Evolutionary conservation across 2,329 filamentous ascomycete genomes (phyloP).

Genomic region (Tolypocladium capitatum): DNA sequence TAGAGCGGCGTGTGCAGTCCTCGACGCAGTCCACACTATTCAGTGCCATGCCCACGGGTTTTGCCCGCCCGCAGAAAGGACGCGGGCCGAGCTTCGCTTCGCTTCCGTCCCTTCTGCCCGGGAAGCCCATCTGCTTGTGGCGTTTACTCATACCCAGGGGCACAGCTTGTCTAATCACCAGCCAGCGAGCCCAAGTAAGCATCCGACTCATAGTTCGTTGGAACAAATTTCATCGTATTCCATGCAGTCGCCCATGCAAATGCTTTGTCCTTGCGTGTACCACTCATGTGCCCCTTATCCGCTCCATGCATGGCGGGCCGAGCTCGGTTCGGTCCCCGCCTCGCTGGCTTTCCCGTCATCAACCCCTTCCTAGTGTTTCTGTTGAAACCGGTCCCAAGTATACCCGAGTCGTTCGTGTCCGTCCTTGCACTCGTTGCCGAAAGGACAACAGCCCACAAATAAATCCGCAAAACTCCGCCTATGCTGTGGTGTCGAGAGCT

Average conservation of each 20-base stretch:
- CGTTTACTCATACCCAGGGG: neutral
- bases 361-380: neutral
- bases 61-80: neutral
- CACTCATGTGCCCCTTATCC: neutral
- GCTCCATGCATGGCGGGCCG: neutral
- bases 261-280: neutral
- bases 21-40: neutral
- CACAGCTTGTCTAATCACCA: neutral
- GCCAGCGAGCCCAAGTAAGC: neutral
- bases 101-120: neutral
- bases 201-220: neutral
- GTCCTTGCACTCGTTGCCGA: neutral
- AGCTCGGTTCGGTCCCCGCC: neutral
- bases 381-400: constrained; percentile 1
- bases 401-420: constrained; percentile 2
- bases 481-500: neutral
- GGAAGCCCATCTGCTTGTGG: neutral
- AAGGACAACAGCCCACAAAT: neutral
- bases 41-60: neutral
- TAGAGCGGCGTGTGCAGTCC: neutral
- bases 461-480: constrained; percentile 4
- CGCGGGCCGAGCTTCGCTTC: neutral
- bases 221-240: constrained; percentile 1
- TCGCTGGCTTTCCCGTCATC: neutral
- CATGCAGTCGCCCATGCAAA: constrained; percentile 2